Percentiles rank a stretch among this genome's conserved stretches.
phyloP scores from a whole-genome alignment of 2,329 filamentous ascomycete genomes.

The Ramularia collo-cygni region DNA sequence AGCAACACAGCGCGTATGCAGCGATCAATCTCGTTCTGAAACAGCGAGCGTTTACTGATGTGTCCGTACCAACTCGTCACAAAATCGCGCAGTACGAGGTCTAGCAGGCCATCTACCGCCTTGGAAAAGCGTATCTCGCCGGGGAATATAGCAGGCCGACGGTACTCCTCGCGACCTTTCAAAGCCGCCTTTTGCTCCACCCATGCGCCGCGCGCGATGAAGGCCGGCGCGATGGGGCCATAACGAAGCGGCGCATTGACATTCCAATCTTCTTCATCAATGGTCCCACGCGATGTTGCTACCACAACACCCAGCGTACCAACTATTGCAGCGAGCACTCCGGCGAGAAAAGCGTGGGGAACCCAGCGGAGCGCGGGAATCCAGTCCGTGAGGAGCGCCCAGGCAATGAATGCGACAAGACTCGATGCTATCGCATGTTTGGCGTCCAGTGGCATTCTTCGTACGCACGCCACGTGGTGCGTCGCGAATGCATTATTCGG shows the following conservation, averaged over 20 bases:
- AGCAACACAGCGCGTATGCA: constrained; percentile 66
- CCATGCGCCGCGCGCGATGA: constrained; percentile 50
- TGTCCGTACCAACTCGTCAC: constrained; percentile 80
- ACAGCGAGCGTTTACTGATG: constrained; percentile 74
- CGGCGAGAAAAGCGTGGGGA: constrained; percentile 73
- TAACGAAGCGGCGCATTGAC: constrained; percentile 11
- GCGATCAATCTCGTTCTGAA: constrained; percentile 80
- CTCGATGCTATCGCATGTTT: constrained; percentile 64
- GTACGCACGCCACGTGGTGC: constrained; percentile 11
- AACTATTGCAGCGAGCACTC: constrained; percentile 51
- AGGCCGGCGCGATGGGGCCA: constrained; percentile 19
- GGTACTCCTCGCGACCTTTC: constrained; percentile 59
- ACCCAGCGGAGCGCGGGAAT: constrained; percentile 75
- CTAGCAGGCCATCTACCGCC: constrained; percentile 71
- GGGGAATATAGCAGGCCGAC: constrained; percentile 63
- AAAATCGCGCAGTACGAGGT: constrained; percentile 73
- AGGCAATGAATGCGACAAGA: constrained; percentile 70
- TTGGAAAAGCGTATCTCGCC: constrained; percentile 71
- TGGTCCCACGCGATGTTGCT: constrained; percentile 49
- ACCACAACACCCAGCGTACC: constrained; percentile 53
- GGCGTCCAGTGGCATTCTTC: constrained; percentile 60
- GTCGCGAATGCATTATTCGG: constrained; percentile 13
- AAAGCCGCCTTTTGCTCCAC: constrained; percentile 60
- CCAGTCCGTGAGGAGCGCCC: constrained; percentile 80
- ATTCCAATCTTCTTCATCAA: constrained; percentile 28